Evolutionary conservation across 208 protist species (phyloP).

Genomic region (Zelonia costaricensis): DNA sequence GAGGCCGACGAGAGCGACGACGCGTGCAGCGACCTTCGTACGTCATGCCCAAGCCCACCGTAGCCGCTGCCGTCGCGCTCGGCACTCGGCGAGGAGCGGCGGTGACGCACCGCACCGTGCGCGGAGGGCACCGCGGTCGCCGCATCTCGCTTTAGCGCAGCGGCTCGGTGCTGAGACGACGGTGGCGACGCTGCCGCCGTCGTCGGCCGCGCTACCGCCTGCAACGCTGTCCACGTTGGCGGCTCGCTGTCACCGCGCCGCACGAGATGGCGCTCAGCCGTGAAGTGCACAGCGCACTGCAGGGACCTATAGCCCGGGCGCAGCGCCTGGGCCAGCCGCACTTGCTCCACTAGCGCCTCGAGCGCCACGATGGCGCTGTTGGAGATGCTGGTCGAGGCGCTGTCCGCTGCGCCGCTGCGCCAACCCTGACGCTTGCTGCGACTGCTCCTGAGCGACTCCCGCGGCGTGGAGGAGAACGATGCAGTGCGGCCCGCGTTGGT

Average conservation of each 20-base stretch:
- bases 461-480: no score
- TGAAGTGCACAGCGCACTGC: conserved; percentile 15
- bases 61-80: no score
- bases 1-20: no score
- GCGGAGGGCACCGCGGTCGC: no score
- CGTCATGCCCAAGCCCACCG: no score
- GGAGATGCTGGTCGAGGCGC: conserved; percentile 5
- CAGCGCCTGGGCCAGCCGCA: conserved; percentile 30
- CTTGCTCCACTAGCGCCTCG: conserved; percentile 26
- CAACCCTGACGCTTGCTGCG: conserved; percentile 9
- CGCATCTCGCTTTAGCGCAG: no score
- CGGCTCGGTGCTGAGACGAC: not conserved
- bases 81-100: no score
- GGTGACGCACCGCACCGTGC: no score
- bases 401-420: not conserved
- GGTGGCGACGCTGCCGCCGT: no score
- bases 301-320: conserved; percentile 29
- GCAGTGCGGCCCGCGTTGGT: no score
- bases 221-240: conserved; percentile 16
- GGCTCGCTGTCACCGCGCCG: conserved; percentile 21
- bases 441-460: no score
- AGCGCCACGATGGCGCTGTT: conserved; percentile 11
- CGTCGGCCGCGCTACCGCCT: not conserved
- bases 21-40: no score
- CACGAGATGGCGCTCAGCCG: conserved; percentile 28